A percentile compares a stretch with the other conserved stretches of the same genome.
phyloP scores from a whole-genome alignment of 441 rosid species.

The Gossypium laxum region DNA sequence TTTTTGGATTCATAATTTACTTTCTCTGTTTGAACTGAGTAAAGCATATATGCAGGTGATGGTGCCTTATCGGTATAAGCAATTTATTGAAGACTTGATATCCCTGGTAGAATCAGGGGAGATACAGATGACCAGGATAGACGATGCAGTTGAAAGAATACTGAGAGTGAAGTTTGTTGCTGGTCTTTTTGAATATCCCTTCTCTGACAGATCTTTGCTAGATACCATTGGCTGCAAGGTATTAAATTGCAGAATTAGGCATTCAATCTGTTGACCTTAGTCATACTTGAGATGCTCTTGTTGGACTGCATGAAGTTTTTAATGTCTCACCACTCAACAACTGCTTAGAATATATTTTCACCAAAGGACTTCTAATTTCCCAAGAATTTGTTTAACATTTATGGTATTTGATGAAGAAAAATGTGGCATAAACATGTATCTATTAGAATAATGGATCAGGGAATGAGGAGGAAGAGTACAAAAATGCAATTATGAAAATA shows the following conservation, averaged over 20 bases:
- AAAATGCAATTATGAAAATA: background rate
- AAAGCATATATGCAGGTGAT: constrained; percentile 46
- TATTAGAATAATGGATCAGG: background rate
- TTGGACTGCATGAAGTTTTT: background rate
- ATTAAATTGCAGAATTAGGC: constrained; percentile 1
- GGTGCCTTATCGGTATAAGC: constrained; percentile 48
- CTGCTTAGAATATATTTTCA: background rate
- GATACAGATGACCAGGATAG: constrained; percentile 51
- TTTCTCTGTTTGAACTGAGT: background rate
- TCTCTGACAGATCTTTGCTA: constrained; percentile 60
- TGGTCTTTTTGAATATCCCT: constrained; percentile 73
- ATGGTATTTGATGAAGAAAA: background rate
- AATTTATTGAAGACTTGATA: constrained; percentile 43
- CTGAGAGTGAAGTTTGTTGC: constrained; percentile 76
- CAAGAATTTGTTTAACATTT: background rate
- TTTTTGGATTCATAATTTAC: background rate
- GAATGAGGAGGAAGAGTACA: background rate
- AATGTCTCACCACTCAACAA: background rate
- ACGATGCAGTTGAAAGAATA: constrained; percentile 80
- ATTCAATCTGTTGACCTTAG: background rate
- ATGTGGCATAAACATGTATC: background rate
- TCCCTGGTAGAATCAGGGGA: constrained; percentile 61
- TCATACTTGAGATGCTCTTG: background rate
- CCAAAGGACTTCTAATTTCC: background rate
- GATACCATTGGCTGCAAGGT: constrained; percentile 72